These are phyloP conservation scores for Tremella fuciformis DNA, from an alignment of 768 basidiomycete genomes.

Conservation along the genomic window DNA sequence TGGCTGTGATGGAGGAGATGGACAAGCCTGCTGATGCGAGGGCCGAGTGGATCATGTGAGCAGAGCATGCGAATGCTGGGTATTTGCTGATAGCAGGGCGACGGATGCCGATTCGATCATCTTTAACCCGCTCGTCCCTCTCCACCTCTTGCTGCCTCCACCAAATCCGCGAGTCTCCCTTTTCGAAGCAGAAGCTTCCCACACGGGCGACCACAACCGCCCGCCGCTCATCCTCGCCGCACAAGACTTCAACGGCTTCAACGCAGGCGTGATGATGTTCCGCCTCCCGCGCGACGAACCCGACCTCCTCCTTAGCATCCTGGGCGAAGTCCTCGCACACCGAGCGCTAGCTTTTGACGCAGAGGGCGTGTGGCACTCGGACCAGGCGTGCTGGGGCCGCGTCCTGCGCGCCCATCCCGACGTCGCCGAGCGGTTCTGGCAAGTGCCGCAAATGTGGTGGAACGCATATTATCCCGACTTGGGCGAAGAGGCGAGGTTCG, in stretches of 20 bases:
- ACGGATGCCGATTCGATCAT: constrained; percentile 22
- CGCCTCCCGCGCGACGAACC: constrained; percentile 7
- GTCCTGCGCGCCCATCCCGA: constrained; percentile 5
- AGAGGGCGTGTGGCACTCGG: neutral
- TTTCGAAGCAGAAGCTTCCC: too few species aligned
- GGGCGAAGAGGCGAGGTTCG: too few species aligned
- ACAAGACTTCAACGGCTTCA: constrained; percentile 32
- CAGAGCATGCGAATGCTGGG: neutral
- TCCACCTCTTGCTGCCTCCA: constrained; percentile 18
- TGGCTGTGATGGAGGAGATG: constrained; percentile 9
- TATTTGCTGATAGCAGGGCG: constrained; percentile 12
- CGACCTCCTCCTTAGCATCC: constrained; percentile 3
- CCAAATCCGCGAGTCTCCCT: too few species aligned
- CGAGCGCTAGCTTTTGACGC: neutral
- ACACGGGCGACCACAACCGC: neutral
- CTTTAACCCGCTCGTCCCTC: constrained; percentile 22
- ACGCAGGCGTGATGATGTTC: constrained; percentile 21
- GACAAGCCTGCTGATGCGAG: constrained; percentile 5
- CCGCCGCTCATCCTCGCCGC: constrained; percentile 22
- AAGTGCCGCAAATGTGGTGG: constrained; percentile 19
- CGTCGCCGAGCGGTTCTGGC: constrained; percentile 10
- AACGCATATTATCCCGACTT: constrained; percentile 4
- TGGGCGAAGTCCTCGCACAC: constrained; percentile 8
- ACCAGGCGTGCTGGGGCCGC: constrained; percentile 7
- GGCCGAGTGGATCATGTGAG: constrained; percentile 26